Evolutionary conservation across 139 green algal genomes (phyloP).

Genomic region (Chlamydomonas sphaeroides): DNA sequence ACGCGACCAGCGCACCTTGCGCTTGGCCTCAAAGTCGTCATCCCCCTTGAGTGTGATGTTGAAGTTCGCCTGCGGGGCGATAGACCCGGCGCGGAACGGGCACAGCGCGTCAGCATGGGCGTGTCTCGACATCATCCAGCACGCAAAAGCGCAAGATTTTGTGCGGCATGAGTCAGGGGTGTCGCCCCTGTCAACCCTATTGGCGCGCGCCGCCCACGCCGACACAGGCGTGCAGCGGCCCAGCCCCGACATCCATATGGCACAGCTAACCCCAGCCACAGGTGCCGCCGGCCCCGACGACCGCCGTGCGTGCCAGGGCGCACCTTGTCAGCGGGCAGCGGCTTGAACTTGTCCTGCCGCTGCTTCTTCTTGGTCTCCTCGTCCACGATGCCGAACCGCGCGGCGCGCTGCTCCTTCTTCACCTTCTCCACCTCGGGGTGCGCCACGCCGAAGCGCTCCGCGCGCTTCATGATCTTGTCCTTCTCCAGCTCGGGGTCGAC

Average conservation of each 20-base stretch:
- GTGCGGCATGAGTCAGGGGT: too few relatives aligned
- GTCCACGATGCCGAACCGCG: conserved; percentile 45
- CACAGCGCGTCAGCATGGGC: too few relatives aligned
- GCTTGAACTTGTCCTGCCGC: conserved; percentile 45
- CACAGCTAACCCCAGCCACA: too few relatives aligned
- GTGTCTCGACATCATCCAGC: too few relatives aligned
- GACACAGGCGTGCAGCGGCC: too few relatives aligned
- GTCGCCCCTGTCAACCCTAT: background rate
- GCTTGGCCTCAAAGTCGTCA: conserved; percentile 33
- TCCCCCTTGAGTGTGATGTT: conserved; percentile 19
- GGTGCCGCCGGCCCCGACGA: too few relatives aligned
- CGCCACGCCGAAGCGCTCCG: conserved; percentile 40
- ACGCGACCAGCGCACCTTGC: conserved; percentile 1
- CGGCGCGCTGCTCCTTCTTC: conserved; percentile 44
- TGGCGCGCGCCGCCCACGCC: too few relatives aligned
- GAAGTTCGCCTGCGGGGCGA: conserved; percentile 15
- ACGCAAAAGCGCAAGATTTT: too few relatives aligned
- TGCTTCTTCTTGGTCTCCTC: conserved; percentile 52
- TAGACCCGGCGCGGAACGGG: too few relatives aligned
- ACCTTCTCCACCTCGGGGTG: conserved; percentile 42
- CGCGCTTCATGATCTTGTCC: conserved; percentile 53
- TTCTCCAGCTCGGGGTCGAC: conserved; percentile 49
- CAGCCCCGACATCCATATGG: too few relatives aligned
- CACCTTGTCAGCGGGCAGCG: conserved; percentile 9
- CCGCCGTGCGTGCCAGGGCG: too few relatives aligned